phyloP scores from a whole-genome alignment of 1,284 basidiomycete species.

The Austroboletus niveus region DNA sequence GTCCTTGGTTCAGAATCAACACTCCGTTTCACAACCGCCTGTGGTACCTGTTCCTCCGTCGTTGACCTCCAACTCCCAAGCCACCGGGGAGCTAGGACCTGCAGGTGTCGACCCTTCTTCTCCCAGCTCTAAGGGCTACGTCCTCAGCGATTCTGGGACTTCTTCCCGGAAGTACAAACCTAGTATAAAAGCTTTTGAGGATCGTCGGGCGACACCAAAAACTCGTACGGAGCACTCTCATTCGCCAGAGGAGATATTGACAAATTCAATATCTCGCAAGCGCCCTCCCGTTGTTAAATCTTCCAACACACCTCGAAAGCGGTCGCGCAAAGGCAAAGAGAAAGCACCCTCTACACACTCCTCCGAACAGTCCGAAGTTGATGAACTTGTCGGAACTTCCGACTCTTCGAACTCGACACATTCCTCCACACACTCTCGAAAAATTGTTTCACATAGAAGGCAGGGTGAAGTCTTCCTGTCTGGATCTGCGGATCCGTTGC shows the following conservation, averaged over 20 bases:
- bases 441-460: conserved; percentile 18
- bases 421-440: conserved; percentile 13
- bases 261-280: conserved; percentile 23
- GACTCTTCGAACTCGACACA: conserved; percentile 9
- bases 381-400: conserved; percentile 11
- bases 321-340: conserved; percentile 30
- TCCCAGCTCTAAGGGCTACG: conserved; percentile 5
- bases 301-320: conserved; percentile 20
- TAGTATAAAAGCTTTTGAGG: conserved; percentile 9
- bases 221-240: conserved; percentile 3
- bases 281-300: conserved; percentile 16
- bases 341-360: conserved; percentile 16
- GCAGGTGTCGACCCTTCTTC: background rate
- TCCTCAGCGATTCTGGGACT: conserved; percentile 1
- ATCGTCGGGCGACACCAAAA: conserved; percentile 6
- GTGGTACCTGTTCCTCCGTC: background rate
- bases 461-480: conserved; percentile 29
- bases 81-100: background rate
- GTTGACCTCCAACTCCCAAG: conserved; percentile 7
- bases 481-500: conserved; percentile 35
- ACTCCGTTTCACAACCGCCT: conserved; percentile 16
- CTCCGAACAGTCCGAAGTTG: conserved; percentile 20
- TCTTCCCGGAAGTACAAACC: conserved; percentile 9
- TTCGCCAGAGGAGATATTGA: conserved; percentile 5
- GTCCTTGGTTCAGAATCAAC: conserved; percentile 20